A percentile compares a stretch with the other conserved stretches of the same genome.
These are phyloP conservation scores for Tylopilus felleus DNA, from an alignment of 768 basidiomycete genomes.

Conservation along the genomic window DNA sequence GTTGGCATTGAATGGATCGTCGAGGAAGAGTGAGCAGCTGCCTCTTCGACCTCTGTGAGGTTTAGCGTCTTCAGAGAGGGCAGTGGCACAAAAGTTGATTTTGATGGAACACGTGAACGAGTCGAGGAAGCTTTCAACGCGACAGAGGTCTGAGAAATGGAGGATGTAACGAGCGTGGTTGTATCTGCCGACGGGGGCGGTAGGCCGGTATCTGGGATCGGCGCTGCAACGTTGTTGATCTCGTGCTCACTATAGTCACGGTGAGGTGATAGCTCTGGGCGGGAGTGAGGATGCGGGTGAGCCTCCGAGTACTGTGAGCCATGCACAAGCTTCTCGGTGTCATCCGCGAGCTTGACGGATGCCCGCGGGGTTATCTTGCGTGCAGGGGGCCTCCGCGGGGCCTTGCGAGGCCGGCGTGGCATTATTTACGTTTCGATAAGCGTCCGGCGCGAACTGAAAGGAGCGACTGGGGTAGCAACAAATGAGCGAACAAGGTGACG, in stretches of 20 bases:
- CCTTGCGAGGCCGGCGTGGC: conserved; percentile 16
- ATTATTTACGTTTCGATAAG: conserved; percentile 14
- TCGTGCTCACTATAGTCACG: conserved; percentile 29
- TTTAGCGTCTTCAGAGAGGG: conserved; percentile 27
- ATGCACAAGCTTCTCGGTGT: conserved; percentile 23
- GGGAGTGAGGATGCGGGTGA: conserved; percentile 4
- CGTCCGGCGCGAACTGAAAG: conserved; percentile 28
- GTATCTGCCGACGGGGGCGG: conserved; percentile 23
- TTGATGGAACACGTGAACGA: conserved; percentile 13
- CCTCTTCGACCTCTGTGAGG: conserved; percentile 22
- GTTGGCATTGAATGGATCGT: conserved; percentile 4
- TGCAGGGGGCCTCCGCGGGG: neutral
- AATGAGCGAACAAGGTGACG: conserved; percentile 2
- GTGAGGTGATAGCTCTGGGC: conserved; percentile 13
- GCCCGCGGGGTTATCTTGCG: conserved; percentile 13
- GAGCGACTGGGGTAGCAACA: conserved; percentile 20
- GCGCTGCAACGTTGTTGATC: conserved; percentile 27
- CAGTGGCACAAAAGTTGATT: conserved; percentile 27
- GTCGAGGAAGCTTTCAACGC: conserved; percentile 15
- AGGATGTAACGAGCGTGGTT: conserved; percentile 1
- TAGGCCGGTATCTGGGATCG: conserved; percentile 31
- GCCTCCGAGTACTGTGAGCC: neutral
- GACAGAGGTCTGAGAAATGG: conserved; percentile 18
- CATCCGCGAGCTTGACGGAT: conserved; percentile 9
- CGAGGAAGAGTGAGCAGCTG: conserved; percentile 11